Percentiles rank a stretch among this genome's conserved stretches.
phyloP scores from a whole-genome alignment of 441 rosid species.

The Populus hybrid region DNA sequence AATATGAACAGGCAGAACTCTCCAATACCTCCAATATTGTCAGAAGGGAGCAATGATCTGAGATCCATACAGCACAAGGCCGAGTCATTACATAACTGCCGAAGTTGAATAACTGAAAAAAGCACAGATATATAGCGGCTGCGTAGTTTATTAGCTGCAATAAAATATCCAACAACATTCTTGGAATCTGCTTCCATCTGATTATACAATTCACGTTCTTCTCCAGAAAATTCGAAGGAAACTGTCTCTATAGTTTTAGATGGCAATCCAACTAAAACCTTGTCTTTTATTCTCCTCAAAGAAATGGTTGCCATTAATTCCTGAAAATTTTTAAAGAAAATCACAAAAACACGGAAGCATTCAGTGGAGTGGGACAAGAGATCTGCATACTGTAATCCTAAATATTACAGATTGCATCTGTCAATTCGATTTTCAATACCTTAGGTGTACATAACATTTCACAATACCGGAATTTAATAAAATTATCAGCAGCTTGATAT shows the following conservation, averaged over 20 bases:
- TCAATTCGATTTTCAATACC: not conserved
- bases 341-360: not conserved
- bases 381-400: not conserved
- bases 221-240: constrained; percentile 61
- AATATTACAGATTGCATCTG: not conserved
- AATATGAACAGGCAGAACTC: not conserved
- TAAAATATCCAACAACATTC: constrained; percentile 52
- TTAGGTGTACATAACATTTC: not conserved
- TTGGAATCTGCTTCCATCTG: constrained; percentile 74
- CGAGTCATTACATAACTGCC: constrained; percentile 72
- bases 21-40: constrained; percentile 63
- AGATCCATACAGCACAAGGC: constrained; percentile 73
- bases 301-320: constrained; percentile 69
- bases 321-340: constrained; percentile 29
- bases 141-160: constrained; percentile 44
- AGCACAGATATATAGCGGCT: constrained; percentile 67
- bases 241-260: constrained; percentile 15
- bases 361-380: not conserved
- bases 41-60: constrained; percentile 47
- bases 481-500: not conserved
- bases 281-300: constrained; percentile 80
- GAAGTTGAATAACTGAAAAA: constrained; percentile 66
- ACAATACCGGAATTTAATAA: not conserved
- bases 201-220: constrained; percentile 79
- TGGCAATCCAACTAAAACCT: constrained; percentile 64